Conservation (phyloP, 768 basidiomycete genomes). For the Mycena rebaudengoi region DNA sequence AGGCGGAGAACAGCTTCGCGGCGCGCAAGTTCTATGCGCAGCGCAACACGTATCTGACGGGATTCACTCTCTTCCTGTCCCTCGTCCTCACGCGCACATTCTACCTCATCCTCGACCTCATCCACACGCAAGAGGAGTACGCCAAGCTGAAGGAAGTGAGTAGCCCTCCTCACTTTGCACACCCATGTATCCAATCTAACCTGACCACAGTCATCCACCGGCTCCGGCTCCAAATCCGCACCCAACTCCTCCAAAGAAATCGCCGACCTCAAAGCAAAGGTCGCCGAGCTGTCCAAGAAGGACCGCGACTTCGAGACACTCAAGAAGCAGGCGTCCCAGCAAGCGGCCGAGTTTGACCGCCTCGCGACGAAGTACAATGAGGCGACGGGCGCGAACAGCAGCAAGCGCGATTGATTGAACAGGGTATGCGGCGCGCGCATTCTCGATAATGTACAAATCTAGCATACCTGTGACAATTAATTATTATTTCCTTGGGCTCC, state of each 20-base stretch:
- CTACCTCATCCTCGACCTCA: constrained; percentile 90
- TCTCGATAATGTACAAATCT: constrained; percentile 37
- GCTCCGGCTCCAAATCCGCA: constrained; percentile 27
- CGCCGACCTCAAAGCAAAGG: constrained; percentile 71
- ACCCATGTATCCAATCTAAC: not conserved
- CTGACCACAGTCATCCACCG: constrained; percentile 17
- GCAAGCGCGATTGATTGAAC: constrained; percentile 75
- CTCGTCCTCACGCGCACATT: constrained; percentile 94
- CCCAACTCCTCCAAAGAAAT: constrained; percentile 64
- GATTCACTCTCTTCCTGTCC: constrained; percentile 94
- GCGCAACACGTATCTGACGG: constrained; percentile 92
- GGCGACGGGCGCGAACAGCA: constrained; percentile 63
- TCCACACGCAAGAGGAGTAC: constrained; percentile 89
- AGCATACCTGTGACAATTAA: constrained; percentile 82
- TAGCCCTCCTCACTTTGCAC: not conserved
- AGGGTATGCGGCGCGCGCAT: constrained; percentile 56
- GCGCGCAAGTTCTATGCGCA: constrained; percentile 95
- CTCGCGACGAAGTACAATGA: constrained; percentile 82
- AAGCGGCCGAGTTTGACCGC: constrained; percentile 83
- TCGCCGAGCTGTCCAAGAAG: constrained; percentile 65
- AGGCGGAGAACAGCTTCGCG: constrained; percentile 88
- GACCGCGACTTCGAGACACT: constrained; percentile 76
- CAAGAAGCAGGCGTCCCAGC: constrained; percentile 84
- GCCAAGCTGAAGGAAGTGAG: constrained; percentile 70
- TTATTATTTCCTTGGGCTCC: constrained; percentile 42